Evolutionary conservation across 305 asterid species (phyloP).

Genomic region (Solanum aculeatissimum): DNA sequence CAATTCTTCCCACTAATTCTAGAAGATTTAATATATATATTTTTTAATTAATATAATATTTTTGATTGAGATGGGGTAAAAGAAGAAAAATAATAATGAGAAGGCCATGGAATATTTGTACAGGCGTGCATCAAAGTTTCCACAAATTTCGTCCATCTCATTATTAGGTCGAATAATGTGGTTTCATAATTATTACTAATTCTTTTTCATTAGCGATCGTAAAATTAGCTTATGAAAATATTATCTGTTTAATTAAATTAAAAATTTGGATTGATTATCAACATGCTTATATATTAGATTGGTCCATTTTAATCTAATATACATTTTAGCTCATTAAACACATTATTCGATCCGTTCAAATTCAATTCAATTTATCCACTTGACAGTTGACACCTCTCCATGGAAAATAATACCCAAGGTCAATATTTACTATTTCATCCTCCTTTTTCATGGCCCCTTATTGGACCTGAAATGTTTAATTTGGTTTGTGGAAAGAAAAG

Average conservation of each 20-base stretch:
- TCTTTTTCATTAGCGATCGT: not conserved
- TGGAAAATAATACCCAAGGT: too few relatives aligned
- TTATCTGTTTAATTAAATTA: not conserved
- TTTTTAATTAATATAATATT: not conserved
- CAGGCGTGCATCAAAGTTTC: conserved; percentile 34
- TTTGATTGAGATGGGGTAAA: not conserved
- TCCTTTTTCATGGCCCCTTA: not conserved
- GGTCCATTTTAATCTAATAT: too few relatives aligned
- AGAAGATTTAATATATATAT: not conserved
- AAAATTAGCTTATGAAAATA: not conserved
- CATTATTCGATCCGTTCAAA: too few relatives aligned
- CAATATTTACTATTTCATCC: not conserved
- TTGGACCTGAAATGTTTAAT: not conserved
- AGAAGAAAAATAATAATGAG: not conserved
- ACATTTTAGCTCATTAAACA: not conserved
- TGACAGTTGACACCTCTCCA: too few relatives aligned
- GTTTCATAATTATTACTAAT: conserved; percentile 21
- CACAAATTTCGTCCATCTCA: conserved; percentile 32
- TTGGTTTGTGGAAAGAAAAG: not conserved
- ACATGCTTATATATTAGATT: not conserved
- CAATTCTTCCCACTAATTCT: not conserved
- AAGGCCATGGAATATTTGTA: conserved; percentile 15
- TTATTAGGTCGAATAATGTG: conserved; percentile 37
- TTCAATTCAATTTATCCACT: too few relatives aligned
- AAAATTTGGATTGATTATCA: not conserved